A percentile compares a stretch with the other conserved stretches of the same genome.
These are phyloP conservation scores for Alternaria metachromatica DNA, from an alignment of 2,329 filamentous ascomycete genomes.

Conservation along the genomic window DNA sequence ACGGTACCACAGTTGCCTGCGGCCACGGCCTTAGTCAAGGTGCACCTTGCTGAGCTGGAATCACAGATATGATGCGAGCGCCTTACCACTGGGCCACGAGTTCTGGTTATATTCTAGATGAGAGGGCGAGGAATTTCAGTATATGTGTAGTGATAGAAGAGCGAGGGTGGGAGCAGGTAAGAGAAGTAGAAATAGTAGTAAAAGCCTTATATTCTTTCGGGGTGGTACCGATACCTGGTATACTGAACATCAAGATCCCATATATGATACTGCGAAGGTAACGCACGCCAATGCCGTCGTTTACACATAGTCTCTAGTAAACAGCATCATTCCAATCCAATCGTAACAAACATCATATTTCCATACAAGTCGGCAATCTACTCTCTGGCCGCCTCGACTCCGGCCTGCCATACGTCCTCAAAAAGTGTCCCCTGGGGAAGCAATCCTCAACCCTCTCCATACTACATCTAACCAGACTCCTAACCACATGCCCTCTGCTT, in stretches of 20 bases:
- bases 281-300: too few relatives aligned
- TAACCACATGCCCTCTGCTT: constrained; percentile 5
- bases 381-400: constrained; percentile 2
- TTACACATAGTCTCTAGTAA: too few relatives aligned
- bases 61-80: background rate
- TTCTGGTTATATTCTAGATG: background rate
- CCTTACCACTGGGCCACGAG: background rate
- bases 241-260: too few relatives aligned
- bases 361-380: background rate
- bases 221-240: too few relatives aligned
- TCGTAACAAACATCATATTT: background rate
- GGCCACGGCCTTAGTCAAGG: background rate
- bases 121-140: fast-evolving
- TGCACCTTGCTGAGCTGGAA: background rate
- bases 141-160: background rate
- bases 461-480: constrained; percentile 5
- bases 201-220: too few relatives aligned
- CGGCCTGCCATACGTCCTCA: background rate
- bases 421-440: constrained; percentile 7
- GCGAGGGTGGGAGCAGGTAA: background rate
- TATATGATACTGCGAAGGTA: too few relatives aligned
- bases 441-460: constrained; percentile 9
- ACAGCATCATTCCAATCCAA: background rate
- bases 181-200: background rate
- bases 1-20: too few relatives aligned